A percentile compares a stretch with the other conserved stretches of the same genome.
These are phyloP conservation scores for Aspergillus nanangensis DNA, from an alignment of 495 filamentous ascomycete genomes.

Conservation along the genomic window DNA sequence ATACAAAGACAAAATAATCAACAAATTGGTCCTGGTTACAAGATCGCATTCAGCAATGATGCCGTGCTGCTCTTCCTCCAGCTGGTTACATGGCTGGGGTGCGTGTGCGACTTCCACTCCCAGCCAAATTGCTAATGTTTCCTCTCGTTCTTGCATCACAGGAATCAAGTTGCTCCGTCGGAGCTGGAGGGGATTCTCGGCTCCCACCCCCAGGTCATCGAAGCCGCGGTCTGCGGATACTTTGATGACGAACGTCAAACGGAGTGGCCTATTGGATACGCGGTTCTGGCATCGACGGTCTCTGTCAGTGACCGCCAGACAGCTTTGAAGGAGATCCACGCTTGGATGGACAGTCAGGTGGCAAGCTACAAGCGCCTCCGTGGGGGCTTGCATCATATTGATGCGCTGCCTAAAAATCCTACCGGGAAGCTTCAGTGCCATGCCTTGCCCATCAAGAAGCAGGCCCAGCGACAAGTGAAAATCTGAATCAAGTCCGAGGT, in stretches of 20 bases:
- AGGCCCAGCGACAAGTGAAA: too few species aligned
- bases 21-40: too few species aligned
- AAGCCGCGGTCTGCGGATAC: not conserved
- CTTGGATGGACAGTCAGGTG: not conserved
- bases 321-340: not conserved
- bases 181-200: constrained; percentile 1
- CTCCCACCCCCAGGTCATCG: not conserved
- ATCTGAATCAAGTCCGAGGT: too few species aligned
- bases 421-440: not conserved
- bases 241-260: constrained; percentile 2
- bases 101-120: too few species aligned
- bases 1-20: too few species aligned
- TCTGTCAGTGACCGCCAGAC: not conserved
- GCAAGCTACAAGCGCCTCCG: not conserved
- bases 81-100: too few species aligned
- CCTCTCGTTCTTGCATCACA: too few species aligned
- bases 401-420: constrained; percentile 1
- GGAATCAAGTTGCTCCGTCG: constrained; percentile 3
- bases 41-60: too few species aligned
- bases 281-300: not conserved
- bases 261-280: constrained; percentile 3
- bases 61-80: too few species aligned
- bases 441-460: not conserved
- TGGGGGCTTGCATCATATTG: not conserved
- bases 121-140: too few species aligned